Percentiles rank a stretch among this genome's conserved stretches.
Conservation (phyloP, 129 eudicot species). For the Artemisia tridentata region DNA sequence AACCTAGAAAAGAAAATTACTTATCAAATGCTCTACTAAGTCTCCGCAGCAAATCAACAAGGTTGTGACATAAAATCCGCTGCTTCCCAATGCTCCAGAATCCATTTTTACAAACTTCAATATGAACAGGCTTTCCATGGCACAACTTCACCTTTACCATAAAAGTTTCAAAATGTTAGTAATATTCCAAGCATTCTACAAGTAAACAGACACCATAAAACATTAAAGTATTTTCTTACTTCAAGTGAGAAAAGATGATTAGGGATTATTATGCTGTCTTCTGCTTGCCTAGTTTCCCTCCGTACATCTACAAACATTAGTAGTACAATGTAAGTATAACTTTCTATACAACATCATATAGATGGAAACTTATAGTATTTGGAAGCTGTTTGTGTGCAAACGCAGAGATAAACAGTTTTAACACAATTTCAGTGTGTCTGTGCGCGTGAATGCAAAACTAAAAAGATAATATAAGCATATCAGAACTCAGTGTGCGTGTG, state of each 20-base stretch:
- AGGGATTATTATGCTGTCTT: conserved; percentile 44
- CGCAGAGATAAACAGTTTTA: too few species aligned
- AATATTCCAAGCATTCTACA: conserved; percentile 1
- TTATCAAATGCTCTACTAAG: conserved; percentile 90
- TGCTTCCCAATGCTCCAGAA: conserved; percentile 79
- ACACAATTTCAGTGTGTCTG: too few species aligned
- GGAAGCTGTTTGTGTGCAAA: too few species aligned
- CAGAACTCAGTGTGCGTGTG: neutral
- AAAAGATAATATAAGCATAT: too few species aligned
- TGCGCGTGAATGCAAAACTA: too few species aligned
- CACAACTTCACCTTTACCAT: conserved; percentile 77
- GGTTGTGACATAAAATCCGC: conserved; percentile 76
- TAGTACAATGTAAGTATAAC: conserved; percentile 11
- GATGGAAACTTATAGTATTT: too few species aligned
- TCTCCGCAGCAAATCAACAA: conserved; percentile 88
- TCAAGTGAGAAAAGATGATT: conserved; percentile 80
- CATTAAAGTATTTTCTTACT: conserved; percentile 40
- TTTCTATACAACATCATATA: neutral
- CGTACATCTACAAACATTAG: conserved; percentile 57
- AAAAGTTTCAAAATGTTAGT: neutral
- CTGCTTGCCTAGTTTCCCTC: conserved; percentile 51
- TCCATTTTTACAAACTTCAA: conserved; percentile 87
- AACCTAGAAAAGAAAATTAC: conserved; percentile 41
- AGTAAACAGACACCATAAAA: neutral
- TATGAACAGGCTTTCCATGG: conserved; percentile 74